A percentile compares a stretch with the other conserved stretches of the same genome.
Conservation (phyloP, 2,329 filamentous ascomycete species). For the Orbilia oligospora region DNA sequence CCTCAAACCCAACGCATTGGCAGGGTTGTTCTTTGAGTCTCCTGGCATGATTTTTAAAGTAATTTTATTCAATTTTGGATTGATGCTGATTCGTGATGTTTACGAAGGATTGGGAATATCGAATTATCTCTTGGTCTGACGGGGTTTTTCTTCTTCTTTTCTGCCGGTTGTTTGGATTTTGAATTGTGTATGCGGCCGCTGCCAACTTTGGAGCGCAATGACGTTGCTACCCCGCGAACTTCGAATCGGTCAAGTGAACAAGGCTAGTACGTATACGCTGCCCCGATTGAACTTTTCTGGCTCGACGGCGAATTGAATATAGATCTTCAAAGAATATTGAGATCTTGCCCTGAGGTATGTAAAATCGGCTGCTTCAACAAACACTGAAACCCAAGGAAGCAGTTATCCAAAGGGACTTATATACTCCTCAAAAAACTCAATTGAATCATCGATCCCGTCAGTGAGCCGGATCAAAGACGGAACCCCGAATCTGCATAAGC, state of each 20-base stretch:
- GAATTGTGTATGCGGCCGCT: background rate
- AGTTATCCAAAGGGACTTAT: conserved; percentile 13
- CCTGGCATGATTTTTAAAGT: conserved; percentile 34
- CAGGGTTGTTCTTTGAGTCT: conserved; percentile 31
- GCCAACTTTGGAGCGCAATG: background rate
- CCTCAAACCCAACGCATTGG: conserved; percentile 48
- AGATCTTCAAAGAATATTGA: background rate
- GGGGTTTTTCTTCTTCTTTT: background rate
- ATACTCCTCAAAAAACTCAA: conserved; percentile 24
- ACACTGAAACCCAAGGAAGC: background rate
- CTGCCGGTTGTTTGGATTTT: background rate
- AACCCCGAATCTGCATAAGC: conserved; percentile 24
- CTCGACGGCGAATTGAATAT: background rate
- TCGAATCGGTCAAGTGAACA: background rate
- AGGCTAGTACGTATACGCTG: background rate
- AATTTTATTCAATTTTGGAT: background rate
- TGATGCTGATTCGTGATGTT: background rate
- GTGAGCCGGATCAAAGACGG: conserved; percentile 27
- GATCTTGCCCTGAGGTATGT: background rate
- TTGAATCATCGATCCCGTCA: background rate
- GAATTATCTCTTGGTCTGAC: background rate
- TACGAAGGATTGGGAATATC: background rate
- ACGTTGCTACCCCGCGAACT: conserved; percentile 25
- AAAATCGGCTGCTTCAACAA: background rate
- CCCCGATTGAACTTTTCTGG: background rate